Base-by-base conservation (phyloP, 345 rosid genomes). In the Hypericum androsaemum region DNA sequence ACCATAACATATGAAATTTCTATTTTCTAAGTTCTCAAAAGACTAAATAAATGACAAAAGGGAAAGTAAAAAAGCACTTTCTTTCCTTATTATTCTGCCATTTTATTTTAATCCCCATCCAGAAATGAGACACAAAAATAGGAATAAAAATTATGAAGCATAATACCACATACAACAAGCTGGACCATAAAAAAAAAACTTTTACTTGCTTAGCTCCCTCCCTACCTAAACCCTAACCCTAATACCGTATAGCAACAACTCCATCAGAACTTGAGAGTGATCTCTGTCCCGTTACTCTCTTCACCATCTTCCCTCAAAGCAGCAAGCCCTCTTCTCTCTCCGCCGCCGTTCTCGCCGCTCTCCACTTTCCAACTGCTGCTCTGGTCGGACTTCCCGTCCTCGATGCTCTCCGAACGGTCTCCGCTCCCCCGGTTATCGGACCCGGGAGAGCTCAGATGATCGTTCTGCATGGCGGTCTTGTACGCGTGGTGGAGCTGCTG, bases 281-380 rank as follows among this genome's bases (percentile, higher is more conserved):
- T 88, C 71, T 85, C 95, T 57, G 94, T 88, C 45, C 86, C 96
- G 47, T 92, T 83, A 61, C 86, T 77, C 60, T 78, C 86, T 37
- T 81, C 96, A 6, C 81, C 74, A 10, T 88, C 94, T 48, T 83
- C 94, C 41, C 82, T 80, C 43, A 83, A 52, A 8, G 88, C 80
- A 50, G 80, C 77, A 60, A 80, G 61, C 8, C 96, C 88, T 70
- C 66, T 83, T 41, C 84, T 71, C 63, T 77, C 94, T 10, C 64
- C 82, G 10, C 61, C 44, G 2, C 64, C 74, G 48, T 71, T 71
- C n/a, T 79, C 89, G 0, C 76, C 64, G 28, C 81, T 75, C 62
- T 77, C 88, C 6, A 68, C 50, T n/a, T 17, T 78, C 52, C 81
- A 80, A 84, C 92, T 80, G 76, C 89, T 77, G 68, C 86, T 77